Conservation (phyloP, 1,284 basidiomycete genomes). For the Takashimella koratensis region DNA sequence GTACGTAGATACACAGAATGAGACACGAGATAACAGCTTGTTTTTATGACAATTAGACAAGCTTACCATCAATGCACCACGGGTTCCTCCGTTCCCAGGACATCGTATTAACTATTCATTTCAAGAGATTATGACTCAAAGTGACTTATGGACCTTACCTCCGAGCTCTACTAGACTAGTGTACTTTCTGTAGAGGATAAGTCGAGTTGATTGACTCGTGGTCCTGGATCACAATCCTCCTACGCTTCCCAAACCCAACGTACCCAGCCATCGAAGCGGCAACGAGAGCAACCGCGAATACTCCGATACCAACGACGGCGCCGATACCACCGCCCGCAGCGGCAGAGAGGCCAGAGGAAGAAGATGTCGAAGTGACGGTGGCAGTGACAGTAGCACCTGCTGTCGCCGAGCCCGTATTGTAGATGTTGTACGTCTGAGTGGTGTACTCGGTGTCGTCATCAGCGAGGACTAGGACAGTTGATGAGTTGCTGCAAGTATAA, state of each 20-base stretch:
- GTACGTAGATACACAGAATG: neutral
- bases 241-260: neutral
- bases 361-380: neutral
- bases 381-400: neutral
- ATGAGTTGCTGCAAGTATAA: constrained; percentile 2
- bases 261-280: neutral
- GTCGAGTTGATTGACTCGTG: neutral
- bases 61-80: too few species aligned
- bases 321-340: neutral
- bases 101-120: too few species aligned
- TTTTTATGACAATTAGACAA: too few species aligned
- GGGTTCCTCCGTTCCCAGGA: too few species aligned
- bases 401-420: neutral
- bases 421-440: neutral
- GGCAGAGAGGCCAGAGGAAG: neutral
- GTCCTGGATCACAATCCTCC: neutral
- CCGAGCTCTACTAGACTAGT: too few species aligned
- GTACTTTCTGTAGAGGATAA: neutral
- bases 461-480: constrained; percentile 9
- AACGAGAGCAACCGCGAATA: neutral
- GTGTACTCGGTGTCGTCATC: neutral
- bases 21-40: too few species aligned
- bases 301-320: neutral
- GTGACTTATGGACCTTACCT: too few species aligned
- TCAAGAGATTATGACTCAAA: too few species aligned